phyloP scores from a whole-genome alignment of 331 rosid genomes.

The Dryas integrifolia region DNA sequence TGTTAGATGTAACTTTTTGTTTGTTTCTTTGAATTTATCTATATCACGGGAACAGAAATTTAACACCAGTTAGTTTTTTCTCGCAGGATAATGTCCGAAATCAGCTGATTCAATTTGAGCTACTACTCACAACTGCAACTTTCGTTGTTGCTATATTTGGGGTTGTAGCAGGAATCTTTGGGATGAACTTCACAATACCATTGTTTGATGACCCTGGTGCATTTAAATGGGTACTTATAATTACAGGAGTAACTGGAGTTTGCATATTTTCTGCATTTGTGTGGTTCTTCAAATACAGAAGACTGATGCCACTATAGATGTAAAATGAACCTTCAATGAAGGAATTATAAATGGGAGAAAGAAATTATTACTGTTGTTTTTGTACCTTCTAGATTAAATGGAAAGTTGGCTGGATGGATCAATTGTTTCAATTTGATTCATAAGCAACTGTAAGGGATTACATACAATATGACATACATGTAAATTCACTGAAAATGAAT shows the following conservation, averaged over 20 bases:
- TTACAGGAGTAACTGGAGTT: slow-evolving; percentile 67
- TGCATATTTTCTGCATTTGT: slow-evolving; percentile 73
- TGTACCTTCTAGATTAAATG: not conserved
- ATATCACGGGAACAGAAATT: not conserved
- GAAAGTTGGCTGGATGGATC: slow-evolving; percentile 1
- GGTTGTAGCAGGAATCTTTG: slow-evolving; percentile 94
- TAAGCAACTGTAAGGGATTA: not conserved
- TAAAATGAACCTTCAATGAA: slow-evolving; percentile 19
- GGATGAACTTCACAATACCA: slow-evolving; percentile 80
- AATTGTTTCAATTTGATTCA: slow-evolving; percentile 5
- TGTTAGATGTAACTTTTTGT: not conserved
- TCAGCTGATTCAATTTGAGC: slow-evolving; percentile 96
- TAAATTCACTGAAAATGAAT: not conserved
- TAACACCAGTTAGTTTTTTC: slow-evolving; percentile 1
- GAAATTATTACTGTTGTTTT: slow-evolving; percentile 18
- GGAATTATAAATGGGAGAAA: slow-evolving; percentile 13
- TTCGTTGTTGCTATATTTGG: slow-evolving; percentile 97
- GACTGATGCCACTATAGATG: slow-evolving; percentile 90
- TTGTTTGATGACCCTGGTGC: slow-evolving; percentile 58
- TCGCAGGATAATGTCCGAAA: slow-evolving; percentile 93
- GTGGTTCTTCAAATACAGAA: slow-evolving; percentile 94
- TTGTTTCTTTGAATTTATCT: not conserved
- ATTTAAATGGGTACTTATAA: slow-evolving; percentile 79
- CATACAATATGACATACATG: not conserved
- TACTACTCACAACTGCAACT: slow-evolving; percentile 91